These are phyloP conservation scores for Amniculicola lignicola DNA, from an alignment of 495 filamentous ascomycete genomes.

Conservation along the genomic window DNA sequence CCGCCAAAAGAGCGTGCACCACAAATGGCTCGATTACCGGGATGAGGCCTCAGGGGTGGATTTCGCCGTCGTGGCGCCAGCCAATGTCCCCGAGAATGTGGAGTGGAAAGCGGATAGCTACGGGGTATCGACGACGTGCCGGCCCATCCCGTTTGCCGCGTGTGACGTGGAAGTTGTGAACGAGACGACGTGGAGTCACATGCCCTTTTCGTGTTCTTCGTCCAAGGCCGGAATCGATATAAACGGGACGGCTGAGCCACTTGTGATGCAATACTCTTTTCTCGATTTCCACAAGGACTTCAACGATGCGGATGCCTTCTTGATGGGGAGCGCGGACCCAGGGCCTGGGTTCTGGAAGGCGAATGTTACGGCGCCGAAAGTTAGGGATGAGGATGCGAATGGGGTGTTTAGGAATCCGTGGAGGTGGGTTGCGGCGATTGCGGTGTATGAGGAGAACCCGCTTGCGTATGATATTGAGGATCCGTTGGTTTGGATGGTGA, in stretches of 20 bases:
- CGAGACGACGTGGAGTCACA: too few species aligned
- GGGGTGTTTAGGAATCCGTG: conserved; percentile 20
- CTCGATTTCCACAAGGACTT: conserved; percentile 7
- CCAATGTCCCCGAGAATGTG: not conserved
- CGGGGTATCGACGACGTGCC: conserved; percentile 15
- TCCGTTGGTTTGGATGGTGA: too few species aligned
- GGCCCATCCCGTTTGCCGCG: not conserved
- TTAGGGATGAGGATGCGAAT: conserved; percentile 2
- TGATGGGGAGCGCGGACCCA: not conserved
- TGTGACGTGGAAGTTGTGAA: not conserved
- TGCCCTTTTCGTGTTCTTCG: conserved; percentile 9
- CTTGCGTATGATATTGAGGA: too few species aligned
- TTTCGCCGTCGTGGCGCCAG: conserved; percentile 6
- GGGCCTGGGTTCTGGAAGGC: not conserved
- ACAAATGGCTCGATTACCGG: conserved; percentile 4
- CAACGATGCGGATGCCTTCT: not conserved
- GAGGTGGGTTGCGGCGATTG: not conserved
- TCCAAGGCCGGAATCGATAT: conserved; percentile 8
- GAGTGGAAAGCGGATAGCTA: conserved; percentile 14
- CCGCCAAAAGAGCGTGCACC: not conserved
- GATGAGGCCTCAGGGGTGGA: not conserved
- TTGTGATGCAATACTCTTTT: not conserved
- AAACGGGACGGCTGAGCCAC: not conserved
- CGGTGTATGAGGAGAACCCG: not conserved
- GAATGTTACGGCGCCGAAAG: not conserved